Evolutionary conservation across 2,329 filamentous ascomycete species (phyloP), one percentile per base, ranked within the genome.

Genomic region (Epichloe glyceriae): DNA sequence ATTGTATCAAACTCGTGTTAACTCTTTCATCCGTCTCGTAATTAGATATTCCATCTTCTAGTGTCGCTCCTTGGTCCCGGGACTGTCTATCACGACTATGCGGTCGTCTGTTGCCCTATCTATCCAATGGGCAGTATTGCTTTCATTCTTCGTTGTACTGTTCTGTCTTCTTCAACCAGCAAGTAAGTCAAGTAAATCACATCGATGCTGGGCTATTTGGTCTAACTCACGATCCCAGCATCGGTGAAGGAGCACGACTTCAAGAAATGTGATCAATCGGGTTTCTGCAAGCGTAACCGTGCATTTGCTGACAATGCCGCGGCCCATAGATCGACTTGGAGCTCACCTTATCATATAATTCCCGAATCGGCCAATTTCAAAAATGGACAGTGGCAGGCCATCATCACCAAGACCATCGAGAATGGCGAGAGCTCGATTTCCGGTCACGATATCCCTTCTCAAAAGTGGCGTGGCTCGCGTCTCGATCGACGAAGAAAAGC

Each of bases 241-340:
- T 76, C 80, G 61, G 93, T 98, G 49, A 98, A 98, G 72, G 86
- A 95, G 64, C 83, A 95, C 61, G 90, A 95, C 67, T 98, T 97
- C 77, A 98, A 97, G 66, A 95, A 86, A 61, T 98, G 93, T 72
- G 73, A 86, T 58, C 91, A 98, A 66, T 93, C 91, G 4, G 93
- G 93, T 61, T 98, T 98, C 73, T 98, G 93, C 72, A 93, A 89
- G 66, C 86, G 93, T 57, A 97, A 97, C 70, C 83, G 93, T 65
- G 86, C 80, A 39, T 90, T 86, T 64, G 93, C 93, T 64, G 90
- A 97, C 68, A 73, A 79, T 56, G 88, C 83, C 55, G 70, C 79
- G 44, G 71, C 79, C 41, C 70, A 80, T 51, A 82, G 80, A 53
- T 75, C 79, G 8, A 73, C 75, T 30, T 96, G 88, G 86, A 73